phyloP scores from a whole-genome alignment of 768 basidiomycete genomes.

The Hortiboletus flavorubellus region DNA sequence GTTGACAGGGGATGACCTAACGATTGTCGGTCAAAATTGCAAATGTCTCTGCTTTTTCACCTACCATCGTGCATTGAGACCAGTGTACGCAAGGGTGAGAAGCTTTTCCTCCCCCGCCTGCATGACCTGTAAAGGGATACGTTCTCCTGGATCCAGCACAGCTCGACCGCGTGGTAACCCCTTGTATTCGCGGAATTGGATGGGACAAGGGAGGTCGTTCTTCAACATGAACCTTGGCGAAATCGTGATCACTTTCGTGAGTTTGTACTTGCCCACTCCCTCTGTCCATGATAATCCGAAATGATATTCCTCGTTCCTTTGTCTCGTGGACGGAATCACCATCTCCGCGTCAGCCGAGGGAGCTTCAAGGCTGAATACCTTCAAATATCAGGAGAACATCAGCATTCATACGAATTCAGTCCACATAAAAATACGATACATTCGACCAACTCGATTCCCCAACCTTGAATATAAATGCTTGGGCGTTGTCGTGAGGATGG shows the following conservation, averaged over 20 bases:
- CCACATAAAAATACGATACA: conserved; percentile 36
- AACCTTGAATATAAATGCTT: conserved; percentile 79
- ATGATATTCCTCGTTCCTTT: conserved; percentile 67
- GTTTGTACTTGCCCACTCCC: conserved; percentile 95
- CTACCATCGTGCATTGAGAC: conserved; percentile 79
- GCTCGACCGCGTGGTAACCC: conserved; percentile 60
- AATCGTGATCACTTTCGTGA: conserved; percentile 90
- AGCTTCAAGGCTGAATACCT: conserved; percentile 89
- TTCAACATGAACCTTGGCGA: conserved; percentile 88
- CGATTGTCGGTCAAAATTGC: not conserved
- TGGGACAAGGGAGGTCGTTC: conserved; percentile 65
- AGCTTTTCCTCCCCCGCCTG: conserved; percentile 66
- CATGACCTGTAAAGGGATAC: conserved; percentile 64
- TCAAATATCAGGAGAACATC: conserved; percentile 5
- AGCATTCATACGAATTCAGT: not conserved
- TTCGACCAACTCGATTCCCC: conserved; percentile 89
- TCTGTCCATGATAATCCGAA: conserved; percentile 90
- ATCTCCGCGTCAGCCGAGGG: conserved; percentile 88
- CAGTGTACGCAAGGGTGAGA: conserved; percentile 83
- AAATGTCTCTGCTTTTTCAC: conserved; percentile 14
- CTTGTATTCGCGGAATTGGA: conserved; percentile 86
- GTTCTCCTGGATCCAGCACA: conserved; percentile 63
- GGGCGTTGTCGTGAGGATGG: conserved; percentile 72
- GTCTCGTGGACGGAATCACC: conserved; percentile 59
- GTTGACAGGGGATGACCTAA: conserved; percentile 90